phyloP scores from a whole-genome alignment of 2,329 filamentous ascomycete species.

The Chaetomium strumarium region DNA sequence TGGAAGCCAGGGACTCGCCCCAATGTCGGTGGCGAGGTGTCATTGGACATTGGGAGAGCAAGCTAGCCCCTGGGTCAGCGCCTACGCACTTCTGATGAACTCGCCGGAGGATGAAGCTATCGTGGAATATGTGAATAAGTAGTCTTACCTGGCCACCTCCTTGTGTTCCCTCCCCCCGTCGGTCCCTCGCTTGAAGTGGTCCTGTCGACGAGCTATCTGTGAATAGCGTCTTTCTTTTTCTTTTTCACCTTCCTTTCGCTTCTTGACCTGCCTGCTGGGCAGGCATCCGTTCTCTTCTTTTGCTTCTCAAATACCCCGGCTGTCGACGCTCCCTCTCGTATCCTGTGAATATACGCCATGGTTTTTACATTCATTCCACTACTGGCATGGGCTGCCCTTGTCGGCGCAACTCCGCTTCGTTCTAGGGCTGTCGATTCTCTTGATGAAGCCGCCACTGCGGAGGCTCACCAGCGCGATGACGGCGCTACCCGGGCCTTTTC shows the following conservation, averaged over 20 bases:
- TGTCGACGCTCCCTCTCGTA: conserved; percentile 1
- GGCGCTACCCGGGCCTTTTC: conserved; percentile 40
- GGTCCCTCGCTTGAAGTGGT: conserved; percentile 7
- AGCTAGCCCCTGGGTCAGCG: conserved; percentile 5
- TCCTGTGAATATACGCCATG: conserved; percentile 18
- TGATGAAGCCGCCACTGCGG: conserved; percentile 37
- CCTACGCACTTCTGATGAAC: background rate
- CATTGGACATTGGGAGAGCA: background rate
- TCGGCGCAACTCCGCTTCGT: conserved; percentile 26
- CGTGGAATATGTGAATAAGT: conserved; percentile 23
- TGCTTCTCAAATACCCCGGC: background rate
- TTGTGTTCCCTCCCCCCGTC: conserved; percentile 1
- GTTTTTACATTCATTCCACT: conserved; percentile 22
- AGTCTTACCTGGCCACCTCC: conserved; percentile 2
- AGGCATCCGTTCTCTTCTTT: conserved; percentile 28
- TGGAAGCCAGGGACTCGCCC: conserved; percentile 1
- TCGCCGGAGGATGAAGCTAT: conserved; percentile 3
- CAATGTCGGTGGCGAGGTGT: background rate
- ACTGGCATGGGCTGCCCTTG: conserved; percentile 27
- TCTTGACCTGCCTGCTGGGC: conserved; percentile 29
- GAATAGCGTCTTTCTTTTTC: conserved; percentile 24
- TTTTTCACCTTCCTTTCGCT: conserved; percentile 17
- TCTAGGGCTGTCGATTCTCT: conserved; percentile 37
- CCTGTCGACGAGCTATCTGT: conserved; percentile 15
- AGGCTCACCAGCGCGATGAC: conserved; percentile 41